phyloP scores from a whole-genome alignment of 352 stramenopile species.

The Phytophthora vignae region DNA sequence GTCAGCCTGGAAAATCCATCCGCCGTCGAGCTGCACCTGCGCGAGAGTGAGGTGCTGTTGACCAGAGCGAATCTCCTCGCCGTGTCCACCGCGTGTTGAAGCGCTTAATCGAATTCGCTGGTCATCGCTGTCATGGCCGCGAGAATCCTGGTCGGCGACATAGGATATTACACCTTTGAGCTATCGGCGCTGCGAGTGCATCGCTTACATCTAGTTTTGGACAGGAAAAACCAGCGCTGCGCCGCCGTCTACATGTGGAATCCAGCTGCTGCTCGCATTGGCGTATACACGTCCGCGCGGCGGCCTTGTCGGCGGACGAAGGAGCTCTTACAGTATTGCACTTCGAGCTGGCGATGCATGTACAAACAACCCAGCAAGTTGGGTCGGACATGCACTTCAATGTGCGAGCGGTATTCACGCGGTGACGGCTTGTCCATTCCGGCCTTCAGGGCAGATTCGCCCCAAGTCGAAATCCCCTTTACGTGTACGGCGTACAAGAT shows the following conservation, averaged over 20 bases:
- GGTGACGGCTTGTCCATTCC: not conserved
- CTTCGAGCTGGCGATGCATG: not conserved
- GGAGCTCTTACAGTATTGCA: not conserved
- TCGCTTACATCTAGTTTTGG: not conserved
- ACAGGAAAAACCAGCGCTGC: not conserved
- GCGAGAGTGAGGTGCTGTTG: not conserved
- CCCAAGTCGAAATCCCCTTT: slow-evolving; percentile 16
- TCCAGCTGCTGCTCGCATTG: not conserved
- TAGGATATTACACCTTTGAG: not conserved
- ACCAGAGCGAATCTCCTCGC: slow-evolving; percentile 7
- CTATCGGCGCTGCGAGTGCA: not conserved
- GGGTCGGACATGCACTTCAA: not conserved
- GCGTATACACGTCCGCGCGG: not conserved
- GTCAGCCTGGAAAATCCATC: slow-evolving; percentile 27
- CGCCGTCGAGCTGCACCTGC: not conserved
- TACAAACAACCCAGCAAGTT: not conserved
- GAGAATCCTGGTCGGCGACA: not conserved
- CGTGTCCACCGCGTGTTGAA: slow-evolving; percentile 19
- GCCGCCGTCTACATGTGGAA: not conserved
- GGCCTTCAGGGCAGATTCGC: slow-evolving; percentile 13
- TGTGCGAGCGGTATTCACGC: not conserved
- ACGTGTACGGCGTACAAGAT: slow-evolving; percentile 7
- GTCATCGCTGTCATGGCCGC: not conserved
- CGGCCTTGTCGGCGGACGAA: not conserved
- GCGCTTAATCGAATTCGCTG: slow-evolving; percentile 23